Evolutionary conservation across 129 eudicot species (phyloP).

Genomic region (Flaveria brownii): DNA sequence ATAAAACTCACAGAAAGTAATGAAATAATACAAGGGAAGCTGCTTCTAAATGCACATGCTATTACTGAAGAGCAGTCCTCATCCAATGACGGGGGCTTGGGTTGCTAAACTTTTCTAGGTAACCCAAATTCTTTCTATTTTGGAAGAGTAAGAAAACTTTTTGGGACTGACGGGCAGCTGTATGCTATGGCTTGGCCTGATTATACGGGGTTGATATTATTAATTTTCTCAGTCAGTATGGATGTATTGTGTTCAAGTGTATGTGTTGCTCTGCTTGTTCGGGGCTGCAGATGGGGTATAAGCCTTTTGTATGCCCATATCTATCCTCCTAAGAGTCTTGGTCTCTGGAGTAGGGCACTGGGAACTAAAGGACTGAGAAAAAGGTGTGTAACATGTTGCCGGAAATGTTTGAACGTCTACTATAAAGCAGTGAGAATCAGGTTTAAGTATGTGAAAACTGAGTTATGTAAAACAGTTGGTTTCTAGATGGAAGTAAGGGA

Average conservation of each 20-base stretch:
- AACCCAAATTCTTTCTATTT: background rate
- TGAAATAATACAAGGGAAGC: slow-evolving; percentile 55
- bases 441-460: too few relatives aligned
- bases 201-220: slow-evolving; percentile 11
- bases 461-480: too few relatives aligned
- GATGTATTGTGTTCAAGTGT: slow-evolving; percentile 20
- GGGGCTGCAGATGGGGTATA: background rate
- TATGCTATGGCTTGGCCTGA: slow-evolving; percentile 18
- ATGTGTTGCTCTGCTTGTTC: slow-evolving; percentile 20
- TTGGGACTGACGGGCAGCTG: slow-evolving; percentile 18
- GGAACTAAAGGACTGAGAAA: too few relatives aligned
- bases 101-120: slow-evolving; percentile 33
- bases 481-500: too few relatives aligned
- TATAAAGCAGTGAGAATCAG: too few relatives aligned
- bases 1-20: slow-evolving; percentile 50
- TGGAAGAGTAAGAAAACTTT: slow-evolving; percentile 13
- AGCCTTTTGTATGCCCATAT: too few relatives aligned
- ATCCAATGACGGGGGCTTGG: slow-evolving; percentile 61
- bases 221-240: slow-evolving; percentile 17
- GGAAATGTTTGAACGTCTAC: too few relatives aligned
- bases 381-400: too few relatives aligned
- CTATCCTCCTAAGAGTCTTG: too few relatives aligned
- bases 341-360: too few relatives aligned
- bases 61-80: slow-evolving; percentile 82
- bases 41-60: slow-evolving; percentile 41